Evolutionary conservation across 768 basidiomycete species (phyloP).

Genomic region (Tulasnella sp.): DNA sequence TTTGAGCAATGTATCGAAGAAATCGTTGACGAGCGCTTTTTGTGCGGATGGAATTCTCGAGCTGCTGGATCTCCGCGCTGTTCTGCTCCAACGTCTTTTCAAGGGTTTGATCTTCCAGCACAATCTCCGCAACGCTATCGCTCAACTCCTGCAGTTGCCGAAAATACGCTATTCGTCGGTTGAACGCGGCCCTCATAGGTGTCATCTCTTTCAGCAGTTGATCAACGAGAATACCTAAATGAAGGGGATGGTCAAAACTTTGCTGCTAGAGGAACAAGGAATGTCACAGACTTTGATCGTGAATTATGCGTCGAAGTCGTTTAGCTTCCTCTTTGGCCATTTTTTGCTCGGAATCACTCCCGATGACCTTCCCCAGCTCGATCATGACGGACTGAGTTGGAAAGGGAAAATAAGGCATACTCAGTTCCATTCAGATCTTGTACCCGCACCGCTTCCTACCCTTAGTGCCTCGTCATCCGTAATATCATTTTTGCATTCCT

Average conservation of each 20-base stretch:
- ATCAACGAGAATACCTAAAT: slow-evolving; percentile 54
- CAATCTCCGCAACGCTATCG: slow-evolving; percentile 68
- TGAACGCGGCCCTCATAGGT: slow-evolving; percentile 74
- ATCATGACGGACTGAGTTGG: slow-evolving; percentile 52
- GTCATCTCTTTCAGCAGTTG: slow-evolving; percentile 70
- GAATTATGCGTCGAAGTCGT: slow-evolving; percentile 54
- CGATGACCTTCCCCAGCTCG: slow-evolving; percentile 46
- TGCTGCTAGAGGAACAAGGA: not conserved
- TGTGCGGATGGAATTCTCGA: slow-evolving; percentile 59
- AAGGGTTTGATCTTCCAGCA: slow-evolving; percentile 50
- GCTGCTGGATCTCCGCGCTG: slow-evolving; percentile 43
- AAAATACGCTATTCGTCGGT: slow-evolving; percentile 50
- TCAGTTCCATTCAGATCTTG: slow-evolving; percentile 30
- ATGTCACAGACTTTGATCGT: slow-evolving; percentile 55
- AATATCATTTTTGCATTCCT: slow-evolving; percentile 47
- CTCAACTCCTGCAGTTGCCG: slow-evolving; percentile 89
- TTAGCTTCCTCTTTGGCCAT: slow-evolving; percentile 53
- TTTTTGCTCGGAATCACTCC: slow-evolving; percentile 56
- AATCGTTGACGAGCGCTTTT: slow-evolving; percentile 70
- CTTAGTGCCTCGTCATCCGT: slow-evolving; percentile 55
- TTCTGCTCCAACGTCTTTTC: slow-evolving; percentile 49
- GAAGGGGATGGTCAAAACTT: slow-evolving; percentile 17
- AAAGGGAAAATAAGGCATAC: not conserved
- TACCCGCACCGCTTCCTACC: slow-evolving; percentile 27
- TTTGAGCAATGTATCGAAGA: slow-evolving; percentile 60